Conservation (phyloP, 768 basidiomycete species). For the Leccinum subtestaceum region DNA sequence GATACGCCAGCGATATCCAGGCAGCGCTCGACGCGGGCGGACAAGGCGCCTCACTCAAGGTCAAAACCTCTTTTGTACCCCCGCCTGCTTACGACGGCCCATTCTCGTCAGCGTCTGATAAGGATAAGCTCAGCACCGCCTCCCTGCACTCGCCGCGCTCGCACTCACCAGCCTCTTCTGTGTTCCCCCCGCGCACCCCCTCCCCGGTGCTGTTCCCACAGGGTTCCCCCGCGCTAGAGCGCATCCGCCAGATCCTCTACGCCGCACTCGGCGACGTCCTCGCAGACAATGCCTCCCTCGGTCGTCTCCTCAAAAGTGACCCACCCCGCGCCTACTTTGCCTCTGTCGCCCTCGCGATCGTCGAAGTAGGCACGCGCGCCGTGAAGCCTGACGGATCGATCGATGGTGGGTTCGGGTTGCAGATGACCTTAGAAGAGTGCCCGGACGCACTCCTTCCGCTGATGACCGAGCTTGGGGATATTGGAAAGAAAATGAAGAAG, state of each 20-base stretch:
- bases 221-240: slow-evolving; percentile 54
- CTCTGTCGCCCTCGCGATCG: slow-evolving; percentile 67
- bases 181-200: slow-evolving; percentile 39
- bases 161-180: slow-evolving; percentile 20
- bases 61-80: slow-evolving; percentile 64
- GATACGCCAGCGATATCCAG: slow-evolving; percentile 72
- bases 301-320: slow-evolving; percentile 55
- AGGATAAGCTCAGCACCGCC: neutral
- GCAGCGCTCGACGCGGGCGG: slow-evolving; percentile 70
- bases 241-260: slow-evolving; percentile 87
- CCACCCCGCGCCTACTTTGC: slow-evolving; percentile 78
- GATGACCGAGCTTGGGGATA: slow-evolving; percentile 59
- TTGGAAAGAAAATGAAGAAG: slow-evolving; percentile 48
- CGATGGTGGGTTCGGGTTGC: slow-evolving; percentile 48
- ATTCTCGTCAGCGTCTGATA: slow-evolving; percentile 7
- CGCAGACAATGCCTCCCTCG: slow-evolving; percentile 52
- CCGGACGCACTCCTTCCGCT: slow-evolving; percentile 64
- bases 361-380: slow-evolving; percentile 57
- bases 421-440: slow-evolving; percentile 57
- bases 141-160: neutral
- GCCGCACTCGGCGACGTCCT: slow-evolving; percentile 74
- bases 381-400: slow-evolving; percentile 49
- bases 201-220: slow-evolving; percentile 46
- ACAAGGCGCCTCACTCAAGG: slow-evolving; percentile 31
- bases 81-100: slow-evolving; percentile 60